These are phyloP conservation scores for Petunia axillaris DNA, from an alignment of 257 asterid genomes.

Conservation along the genomic window DNA sequence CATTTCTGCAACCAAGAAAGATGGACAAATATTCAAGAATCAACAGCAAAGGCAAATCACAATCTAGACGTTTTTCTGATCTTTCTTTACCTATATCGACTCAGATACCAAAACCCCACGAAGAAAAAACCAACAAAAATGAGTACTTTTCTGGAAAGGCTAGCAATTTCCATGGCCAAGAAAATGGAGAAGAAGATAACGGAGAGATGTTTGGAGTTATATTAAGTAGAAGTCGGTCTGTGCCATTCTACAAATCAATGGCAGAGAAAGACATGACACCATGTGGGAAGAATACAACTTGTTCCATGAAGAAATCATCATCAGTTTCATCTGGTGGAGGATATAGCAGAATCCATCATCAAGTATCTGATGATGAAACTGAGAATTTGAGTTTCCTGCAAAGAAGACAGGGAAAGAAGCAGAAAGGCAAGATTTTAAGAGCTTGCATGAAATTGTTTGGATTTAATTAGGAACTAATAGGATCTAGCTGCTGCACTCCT, in stretches of 20 bases:
- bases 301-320: slow-evolving; percentile 39
- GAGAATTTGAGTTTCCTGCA: not conserved
- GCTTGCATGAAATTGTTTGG: slow-evolving; percentile 41
- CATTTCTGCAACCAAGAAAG: slow-evolving; percentile 10
- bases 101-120: not conserved
- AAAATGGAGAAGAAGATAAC: slow-evolving; percentile 17
- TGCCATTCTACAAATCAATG: slow-evolving; percentile 28
- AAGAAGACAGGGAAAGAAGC: slow-evolving; percentile 31
- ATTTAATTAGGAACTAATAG: slow-evolving; percentile 11
- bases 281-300: slow-evolving; percentile 25
- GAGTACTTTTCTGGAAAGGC: not conserved
- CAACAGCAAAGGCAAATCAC: slow-evolving; percentile 17
- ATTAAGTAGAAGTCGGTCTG: slow-evolving; percentile 35
- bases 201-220: slow-evolving; percentile 53
- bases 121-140: not conserved
- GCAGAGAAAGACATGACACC: slow-evolving; percentile 31
- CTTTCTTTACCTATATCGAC: not conserved
- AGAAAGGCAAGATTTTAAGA: slow-evolving; percentile 35
- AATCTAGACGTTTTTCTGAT: not conserved
- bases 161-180: not conserved
- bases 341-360: slow-evolving; percentile 43
- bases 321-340: slow-evolving; percentile 40
- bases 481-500: not conserved
- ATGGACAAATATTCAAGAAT: slow-evolving; percentile 41
- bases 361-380: slow-evolving; percentile 9